Conservation (phyloP, 139 green algal genomes). For the Ettlia oleoabundans region DNA sequence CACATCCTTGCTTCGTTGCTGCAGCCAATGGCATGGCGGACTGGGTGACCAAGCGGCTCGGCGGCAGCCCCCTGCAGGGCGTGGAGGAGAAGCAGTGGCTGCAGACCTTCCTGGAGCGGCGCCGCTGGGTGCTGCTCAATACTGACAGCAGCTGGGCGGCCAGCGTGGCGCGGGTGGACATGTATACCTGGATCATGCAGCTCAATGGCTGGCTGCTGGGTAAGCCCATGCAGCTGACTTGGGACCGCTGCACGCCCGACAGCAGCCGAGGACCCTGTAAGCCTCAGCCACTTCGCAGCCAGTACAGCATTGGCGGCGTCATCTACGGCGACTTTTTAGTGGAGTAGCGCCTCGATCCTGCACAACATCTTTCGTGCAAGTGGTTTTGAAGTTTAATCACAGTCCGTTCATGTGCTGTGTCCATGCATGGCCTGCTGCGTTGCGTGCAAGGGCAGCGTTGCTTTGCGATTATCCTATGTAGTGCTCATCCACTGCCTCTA, state of each 20-base stretch:
- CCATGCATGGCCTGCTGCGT: no score
- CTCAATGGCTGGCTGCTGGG: background rate
- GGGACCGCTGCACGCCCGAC: background rate
- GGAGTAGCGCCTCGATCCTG: no score
- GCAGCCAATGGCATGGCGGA: conserved; percentile 3
- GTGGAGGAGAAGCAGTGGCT: background rate
- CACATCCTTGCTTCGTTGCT: background rate
- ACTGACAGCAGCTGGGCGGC: background rate
- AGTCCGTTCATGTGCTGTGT: no score
- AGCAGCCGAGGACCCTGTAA: background rate
- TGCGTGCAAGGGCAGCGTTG: no score
- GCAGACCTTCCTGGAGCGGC: background rate
- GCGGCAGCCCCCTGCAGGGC: conserved; percentile 9
- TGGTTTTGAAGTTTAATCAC: no score
- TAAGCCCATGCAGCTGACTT: background rate
- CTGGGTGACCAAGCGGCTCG: background rate
- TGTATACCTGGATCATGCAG: conserved; percentile 15
- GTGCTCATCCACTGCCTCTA: background rate
- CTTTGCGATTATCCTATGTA: no score
- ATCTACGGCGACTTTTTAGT: background rate
- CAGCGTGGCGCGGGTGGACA: conserved; percentile 1
- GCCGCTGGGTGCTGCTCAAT: background rate
- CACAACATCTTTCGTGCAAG: no score
- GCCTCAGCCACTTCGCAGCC: background rate
- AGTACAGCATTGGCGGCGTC: conserved; percentile 7